Base-by-base conservation (phyloP, 306 rosid species). In the Carpinus viminea region DNA sequence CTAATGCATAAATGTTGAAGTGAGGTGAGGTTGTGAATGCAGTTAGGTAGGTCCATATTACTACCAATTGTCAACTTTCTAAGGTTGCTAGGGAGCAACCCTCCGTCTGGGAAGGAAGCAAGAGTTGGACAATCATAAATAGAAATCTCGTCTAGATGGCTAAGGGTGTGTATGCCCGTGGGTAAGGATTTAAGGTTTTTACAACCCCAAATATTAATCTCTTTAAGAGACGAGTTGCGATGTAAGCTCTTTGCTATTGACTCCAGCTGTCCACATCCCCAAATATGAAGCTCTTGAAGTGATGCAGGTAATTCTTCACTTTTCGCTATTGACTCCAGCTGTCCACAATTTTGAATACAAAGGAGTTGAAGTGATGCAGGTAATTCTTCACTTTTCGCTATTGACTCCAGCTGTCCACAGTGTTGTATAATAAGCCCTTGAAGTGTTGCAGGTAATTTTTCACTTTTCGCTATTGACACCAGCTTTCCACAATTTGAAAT, bases 131-230 rank as follows among this genome's bases (percentile, higher is more conserved):
- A 81, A 3, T 16, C 11, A 48, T 0, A 1, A 62, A 81, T 64
- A 17, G 10, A 0, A 70, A 81, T 28, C 7, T 4, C 4, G 4
- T 34, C 17, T 31, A 81, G 68, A 47, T 26, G 18, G 52, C 8
- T 12, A 34, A 78, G 81, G 68, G 18, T 41, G 21, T 71, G 60
- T 20, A 78, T 18, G 36, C 72, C 81, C 9, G 45, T 36, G 38
- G 81, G 72, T n/a, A 78, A 50, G 61, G 71, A 46, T 43, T 28
- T 11, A 55, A 75, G 52, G 13, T 11, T 75, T 5, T 31, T 2
- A 17, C 79, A 62, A 0, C 0, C 0, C 0, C 0, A 3, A 3
- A 66, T 52, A 1, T 0, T 0, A 7, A 76, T 47, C 16, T 18
- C 5, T 75, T 38, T 20, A 56, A 56, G 31, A 20, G 9, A 21